Evolutionary conservation across 345 rosid species (phyloP), one percentile per base, ranked within the genome.

Genomic region (Dipteronia dyeriana): DNA sequence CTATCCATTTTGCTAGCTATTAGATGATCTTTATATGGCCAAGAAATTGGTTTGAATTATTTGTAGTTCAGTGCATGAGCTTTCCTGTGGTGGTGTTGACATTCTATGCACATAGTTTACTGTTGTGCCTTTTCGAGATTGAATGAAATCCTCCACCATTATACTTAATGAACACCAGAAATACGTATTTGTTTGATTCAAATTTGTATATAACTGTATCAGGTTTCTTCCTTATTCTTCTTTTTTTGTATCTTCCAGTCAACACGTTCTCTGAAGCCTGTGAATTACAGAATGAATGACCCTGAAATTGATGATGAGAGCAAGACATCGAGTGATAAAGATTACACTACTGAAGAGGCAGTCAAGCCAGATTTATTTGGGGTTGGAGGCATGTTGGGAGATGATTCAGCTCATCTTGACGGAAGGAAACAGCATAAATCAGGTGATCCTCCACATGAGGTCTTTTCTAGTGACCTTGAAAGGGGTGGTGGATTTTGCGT

Each of bases 181-280:
- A 41, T 23, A 73, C 17, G 9, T 41, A 22, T 43, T 16, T 43
- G 56, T 49, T 62, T 74, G 16, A 7, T 31, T 29, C 8, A 61
- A 56, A 25, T n/a, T 22, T 1, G 5, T 62, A 26, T 60, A 1
- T 19, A 17, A 39, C 57, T 78, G 76, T 51, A 13, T 62, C 14
- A 23, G 3, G 72, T 64, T 64, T 63, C 65, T 10, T 54, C 60
- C 13, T 41, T 14, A 47, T 17, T 56, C 83, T 74, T 39, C 22
- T 83, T 25, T 83, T 25, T 76, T 29, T 83, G 73, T 64, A 9
- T 70, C 68, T 26, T 66, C 43, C 89, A 94, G 98, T 94, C 98
- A 76, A 80, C 74, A 34, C 92, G 97, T 57, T 77, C 87, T 34
- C 80, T 89, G 79, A 93, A 90, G 75, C 82, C 87, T 71, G 93